Evolutionary conservation across 371 early-diverging fungal species (phyloP), one percentile per base, ranked within the genome.

Genomic region (Zychaea mexicana): DNA sequence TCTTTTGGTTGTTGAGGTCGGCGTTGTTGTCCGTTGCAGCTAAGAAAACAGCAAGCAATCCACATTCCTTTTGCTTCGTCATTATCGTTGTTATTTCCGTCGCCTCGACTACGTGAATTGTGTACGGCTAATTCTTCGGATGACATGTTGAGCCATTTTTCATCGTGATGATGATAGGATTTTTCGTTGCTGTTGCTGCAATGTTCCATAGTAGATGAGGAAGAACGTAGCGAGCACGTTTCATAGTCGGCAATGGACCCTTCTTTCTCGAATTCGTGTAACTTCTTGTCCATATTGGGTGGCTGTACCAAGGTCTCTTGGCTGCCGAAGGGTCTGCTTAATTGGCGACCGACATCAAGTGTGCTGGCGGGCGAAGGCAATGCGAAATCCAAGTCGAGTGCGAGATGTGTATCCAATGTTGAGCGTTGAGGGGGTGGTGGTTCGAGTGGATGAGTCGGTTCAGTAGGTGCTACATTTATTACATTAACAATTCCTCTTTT

Each of bases 1-100:
- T 58, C 28, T 61, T 54, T 27, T 45, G 24, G 32, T 59, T 39
- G 33, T 46, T 52, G 49, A 62, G 30, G 60, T 6, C 52, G 63
- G 10, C 60, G 66, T 13, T 19, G 67, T 17, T 62, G 67, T 30
- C 57, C 62, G 2, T 70, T 69, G 32, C 72, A 79, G 28, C 74
- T 74, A 0, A 79, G 42, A 28, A 76, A 74, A 21, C 79, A 79
- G 52, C 79, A 79, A 6, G 77, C 76, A 10, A 79, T 57, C 79
- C 79, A 79, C 26, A 68, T 62, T 15, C 79, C 77, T 21, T 58
- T 60, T 4, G 61, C 46, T 24, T 52, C 47, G 15, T 60, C 32
- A 7, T 49, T 31, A 12, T 21, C 24, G 19, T 58, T 31, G 36
- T 22, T 38, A 12, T 17, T 30, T 7, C 17, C 22, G 32, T 28